Conservation (phyloP, 140 eudicot species). For the Oenanthe javanica region DNA sequence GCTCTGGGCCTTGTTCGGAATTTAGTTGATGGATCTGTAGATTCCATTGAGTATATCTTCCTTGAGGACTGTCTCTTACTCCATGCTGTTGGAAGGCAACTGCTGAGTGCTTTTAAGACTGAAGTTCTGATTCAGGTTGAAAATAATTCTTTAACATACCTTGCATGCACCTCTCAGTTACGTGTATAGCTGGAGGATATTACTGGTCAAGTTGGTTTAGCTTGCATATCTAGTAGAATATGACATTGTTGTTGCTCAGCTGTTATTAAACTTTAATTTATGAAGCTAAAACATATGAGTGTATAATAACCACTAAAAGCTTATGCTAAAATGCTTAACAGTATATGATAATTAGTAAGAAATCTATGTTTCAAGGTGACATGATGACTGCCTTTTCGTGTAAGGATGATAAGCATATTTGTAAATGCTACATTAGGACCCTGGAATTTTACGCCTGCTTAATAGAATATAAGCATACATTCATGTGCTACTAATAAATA, state of each 20-base stretch:
- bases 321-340: neutral
- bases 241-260: neutral
- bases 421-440: neutral
- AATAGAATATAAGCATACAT: neutral
- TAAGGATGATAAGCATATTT: neutral
- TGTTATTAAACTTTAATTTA: neutral
- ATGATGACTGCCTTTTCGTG: neutral
- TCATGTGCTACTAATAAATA: neutral
- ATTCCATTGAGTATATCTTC: slow-evolving; percentile 56
- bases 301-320: neutral
- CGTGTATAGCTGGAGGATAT: neutral
- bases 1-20: slow-evolving; percentile 75
- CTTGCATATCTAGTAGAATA: neutral
- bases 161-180: neutral
- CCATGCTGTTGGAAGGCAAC: slow-evolving; percentile 66
- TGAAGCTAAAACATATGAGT: neutral
- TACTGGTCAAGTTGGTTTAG: neutral
- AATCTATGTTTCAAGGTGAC: neutral
- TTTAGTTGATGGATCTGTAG: slow-evolving; percentile 65
- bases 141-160: neutral
- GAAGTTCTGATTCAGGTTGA: slow-evolving; percentile 75
- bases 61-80: slow-evolving; percentile 53
- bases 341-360: neutral
- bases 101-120: slow-evolving; percentile 36
- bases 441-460: neutral